Base-by-base conservation (phyloP, 78 protist species). In the Acrasis kona region DNA sequence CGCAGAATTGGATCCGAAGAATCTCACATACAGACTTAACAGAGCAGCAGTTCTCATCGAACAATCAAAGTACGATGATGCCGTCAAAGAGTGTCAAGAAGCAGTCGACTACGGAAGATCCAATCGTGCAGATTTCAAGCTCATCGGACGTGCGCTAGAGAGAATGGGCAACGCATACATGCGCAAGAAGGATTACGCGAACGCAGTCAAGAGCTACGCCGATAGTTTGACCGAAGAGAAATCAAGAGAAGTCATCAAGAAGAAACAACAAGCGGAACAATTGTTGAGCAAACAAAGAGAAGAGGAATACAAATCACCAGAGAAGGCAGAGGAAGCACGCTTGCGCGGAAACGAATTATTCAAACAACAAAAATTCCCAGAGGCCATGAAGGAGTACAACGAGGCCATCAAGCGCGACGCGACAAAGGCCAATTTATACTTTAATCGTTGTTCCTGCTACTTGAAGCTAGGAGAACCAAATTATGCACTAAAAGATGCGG, bases 321-420 rank as follows among this genome's bases (percentile, higher is more conserved):
- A 90, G 36, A 7, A 41, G 3, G 70, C 90, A 0, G 27, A 65
- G 32, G 80, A 19, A 2, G 97, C 74, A n/a, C 85, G 86, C 70
- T 74, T 82, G 41, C 28, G 72, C 41, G 97, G 97, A 10, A 91
- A 86, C 78, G 89, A 74, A n/a, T 80, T 76, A 50, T 90, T 90
- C 78, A 88, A 87, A 67, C 78, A 77, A 37, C 82, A 80, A 30
- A 70, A 88, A 70, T 87, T 38, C 85, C 84, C 87, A 28, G 93
- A 85, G 27, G 92, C 94, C n/a, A 83, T 90, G 36, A 5, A 19
- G 9, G 4, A 3, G 28, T 79, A 79, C 79, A 50, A 80, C 6
- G 94, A 93, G 50, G 97, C 97, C 30, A 79, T 93, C 83, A 74
- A 78, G 69, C 65, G 97, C 36, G 85, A 93, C 71, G 95, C 97